Evolutionary conservation across 2,329 filamentous ascomycete species (phyloP), one percentile per base, ranked within the genome.

Genomic region (Trichoderma citrinoviride): DNA sequence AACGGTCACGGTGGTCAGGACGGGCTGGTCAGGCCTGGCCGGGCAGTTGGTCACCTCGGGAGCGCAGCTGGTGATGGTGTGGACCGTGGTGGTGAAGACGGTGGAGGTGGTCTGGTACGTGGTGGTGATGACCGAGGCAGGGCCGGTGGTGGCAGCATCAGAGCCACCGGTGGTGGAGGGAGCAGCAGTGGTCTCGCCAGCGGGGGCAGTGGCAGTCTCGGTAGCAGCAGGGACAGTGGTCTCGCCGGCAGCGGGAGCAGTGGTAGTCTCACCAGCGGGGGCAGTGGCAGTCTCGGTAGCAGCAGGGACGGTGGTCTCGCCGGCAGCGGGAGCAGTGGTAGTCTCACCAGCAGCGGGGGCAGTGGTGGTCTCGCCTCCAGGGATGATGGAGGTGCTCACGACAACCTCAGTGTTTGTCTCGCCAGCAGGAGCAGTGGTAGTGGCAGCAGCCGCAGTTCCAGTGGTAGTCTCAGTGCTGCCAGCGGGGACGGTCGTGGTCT

Each of bases 1-100:
- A 66, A 89, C 73, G 7, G 83, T 85, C 65, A 84, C 79, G 3
- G 84, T 85, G 61, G 83, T 77, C 33, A 85, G 73, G 0, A 77
- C 79, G 52, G 81, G 79, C 14, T 79, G 81, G 61, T 75, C 70
- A 33, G 78, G 71, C 53, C 77, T 73, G 64, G 78, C 81, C 33
- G 84, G 83, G 79, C 84, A 87, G 77, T 84, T 76, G 44, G 79
- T 77, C 54, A 82, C 73, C 60, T 76, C 76, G 33, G 77, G 68
- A n/a, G 73, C 79, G 68, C 82, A 83, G 71, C 78, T 80, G 65
- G 79, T 84, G 74, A 85, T 77, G 64, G 83, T 85, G 66, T 77
- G 77, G 66, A 80, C 72, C 2, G 75, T 72, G 47, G 83, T 85
- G 66, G 79, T 80, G 78, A 78, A 83, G 72, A 85, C 74, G 56